Conservation (phyloP, 73 alveolate genomes). For the Breviolum minutum region DNA sequence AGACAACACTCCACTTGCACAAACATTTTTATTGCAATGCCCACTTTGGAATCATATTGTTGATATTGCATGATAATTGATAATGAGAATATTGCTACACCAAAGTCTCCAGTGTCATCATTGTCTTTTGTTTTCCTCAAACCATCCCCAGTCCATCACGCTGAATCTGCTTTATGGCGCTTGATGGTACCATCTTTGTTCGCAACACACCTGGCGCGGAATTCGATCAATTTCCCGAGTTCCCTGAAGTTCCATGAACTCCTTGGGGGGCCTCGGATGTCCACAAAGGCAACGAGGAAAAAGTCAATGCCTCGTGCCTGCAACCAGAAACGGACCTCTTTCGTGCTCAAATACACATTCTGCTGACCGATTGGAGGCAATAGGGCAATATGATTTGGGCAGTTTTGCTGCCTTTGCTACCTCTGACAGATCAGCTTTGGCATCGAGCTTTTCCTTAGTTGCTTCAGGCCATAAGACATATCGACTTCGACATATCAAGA, state of each 20-base stretch:
- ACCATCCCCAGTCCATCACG: constrained; percentile 62
- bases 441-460: constrained; percentile 36
- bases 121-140: neutral
- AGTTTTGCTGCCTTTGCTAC: neutral
- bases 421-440: constrained; percentile 36
- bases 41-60: too few relatives aligned
- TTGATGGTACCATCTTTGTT: constrained; percentile 91
- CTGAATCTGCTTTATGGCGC: constrained; percentile 88
- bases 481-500: too few relatives aligned
- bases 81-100: too few relatives aligned
- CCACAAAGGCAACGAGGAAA: constrained; percentile 84
- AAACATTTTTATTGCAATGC: too few relatives aligned
- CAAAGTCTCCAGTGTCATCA: too few relatives aligned
- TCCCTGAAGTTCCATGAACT: neutral
- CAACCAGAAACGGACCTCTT: neutral
- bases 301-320: constrained; percentile 72
- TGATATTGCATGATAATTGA: too few relatives aligned
- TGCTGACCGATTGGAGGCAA: neutral
- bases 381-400: too few relatives aligned
- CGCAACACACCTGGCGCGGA: constrained; percentile 45
- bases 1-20: neutral
- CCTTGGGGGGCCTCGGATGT: constrained; percentile 27
- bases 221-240: too few relatives aligned
- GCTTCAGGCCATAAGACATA: too few relatives aligned
- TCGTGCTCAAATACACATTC: neutral